phyloP scores from a whole-genome alignment of 352 stramenopile species.

The Phytophthora europaea region DNA sequence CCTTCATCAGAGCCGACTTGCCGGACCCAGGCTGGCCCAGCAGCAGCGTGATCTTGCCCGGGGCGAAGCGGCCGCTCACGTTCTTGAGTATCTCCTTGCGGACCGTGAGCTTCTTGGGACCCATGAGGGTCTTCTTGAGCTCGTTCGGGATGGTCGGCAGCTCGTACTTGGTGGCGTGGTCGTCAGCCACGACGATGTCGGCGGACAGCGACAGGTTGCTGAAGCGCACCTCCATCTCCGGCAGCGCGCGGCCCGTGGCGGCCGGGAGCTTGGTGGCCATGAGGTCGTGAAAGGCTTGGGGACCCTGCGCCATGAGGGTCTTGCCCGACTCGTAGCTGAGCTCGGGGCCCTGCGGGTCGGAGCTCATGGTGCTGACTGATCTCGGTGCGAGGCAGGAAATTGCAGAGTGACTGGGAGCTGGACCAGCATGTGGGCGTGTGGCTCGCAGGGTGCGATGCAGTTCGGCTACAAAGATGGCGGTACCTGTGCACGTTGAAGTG shows the following conservation, averaged over 20 bases:
- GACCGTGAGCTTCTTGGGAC: constrained; percentile 5
- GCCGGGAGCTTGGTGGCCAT: background rate
- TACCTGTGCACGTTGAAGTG: background rate
- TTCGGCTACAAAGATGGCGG: background rate
- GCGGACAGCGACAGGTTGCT: constrained; percentile 5
- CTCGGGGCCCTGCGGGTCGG: background rate
- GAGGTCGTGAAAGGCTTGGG: background rate
- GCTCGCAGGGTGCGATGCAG: background rate
- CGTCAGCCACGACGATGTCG: constrained; percentile 7
- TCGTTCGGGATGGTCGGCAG: constrained; percentile 4
- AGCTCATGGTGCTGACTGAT: background rate
- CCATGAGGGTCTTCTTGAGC: constrained; percentile 6
- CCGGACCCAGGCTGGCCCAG: constrained; percentile 21
- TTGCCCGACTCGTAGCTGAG: constrained; percentile 7
- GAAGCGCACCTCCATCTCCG: background rate
- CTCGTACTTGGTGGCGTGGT: constrained; percentile 9
- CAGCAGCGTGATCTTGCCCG: constrained; percentile 25
- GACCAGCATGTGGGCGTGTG: background rate
- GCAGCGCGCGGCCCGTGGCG: background rate
- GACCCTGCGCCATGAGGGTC: background rate
- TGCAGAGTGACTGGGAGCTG: background rate
- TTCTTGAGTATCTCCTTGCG: constrained; percentile 30
- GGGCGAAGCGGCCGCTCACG: constrained; percentile 18
- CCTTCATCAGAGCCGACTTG: constrained; percentile 43
- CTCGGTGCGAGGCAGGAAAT: background rate